A percentile compares a stretch with the other conserved stretches of the same genome.
Conservation (phyloP, 2,329 filamentous ascomycete species). For the Pseudopithomyces chartarum region DNA sequence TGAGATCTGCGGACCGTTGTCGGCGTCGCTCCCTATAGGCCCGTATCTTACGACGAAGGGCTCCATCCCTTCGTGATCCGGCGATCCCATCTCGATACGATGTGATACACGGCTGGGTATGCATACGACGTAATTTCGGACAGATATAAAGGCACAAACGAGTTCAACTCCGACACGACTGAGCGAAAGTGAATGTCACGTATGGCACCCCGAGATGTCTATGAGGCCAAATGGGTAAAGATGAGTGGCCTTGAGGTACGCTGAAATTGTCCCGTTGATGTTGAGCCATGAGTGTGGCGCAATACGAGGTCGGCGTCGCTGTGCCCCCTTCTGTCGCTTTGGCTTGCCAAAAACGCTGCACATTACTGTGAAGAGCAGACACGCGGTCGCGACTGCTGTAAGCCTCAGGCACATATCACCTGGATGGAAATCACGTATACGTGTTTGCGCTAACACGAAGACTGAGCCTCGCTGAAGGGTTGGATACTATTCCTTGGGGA, state of each 20-base stretch:
- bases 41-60: slow-evolving; percentile 1
- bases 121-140: neutral
- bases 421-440: too few relatives aligned
- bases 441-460: too few relatives aligned
- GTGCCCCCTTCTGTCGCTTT: neutral
- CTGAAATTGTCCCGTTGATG: neutral
- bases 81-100: neutral
- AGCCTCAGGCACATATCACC: too few relatives aligned
- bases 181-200: too few relatives aligned
- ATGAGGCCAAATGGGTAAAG: neutral
- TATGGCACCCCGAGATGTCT: neutral
- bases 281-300: slow-evolving; percentile 1
- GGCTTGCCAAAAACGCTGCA: neutral
- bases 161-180: too few relatives aligned
- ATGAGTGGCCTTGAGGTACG: neutral
- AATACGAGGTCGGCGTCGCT: slow-evolving; percentile 5
- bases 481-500: too few relatives aligned
- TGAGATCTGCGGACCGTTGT: neutral
- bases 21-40: neutral
- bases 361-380: too few relatives aligned
- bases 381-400: too few relatives aligned
- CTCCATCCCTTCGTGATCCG: neutral
- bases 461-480: too few relatives aligned
- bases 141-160: too few relatives aligned
- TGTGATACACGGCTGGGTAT: neutral